Conservation (phyloP, 495 filamentous ascomycete genomes). For the Arthonia radiata region DNA sequence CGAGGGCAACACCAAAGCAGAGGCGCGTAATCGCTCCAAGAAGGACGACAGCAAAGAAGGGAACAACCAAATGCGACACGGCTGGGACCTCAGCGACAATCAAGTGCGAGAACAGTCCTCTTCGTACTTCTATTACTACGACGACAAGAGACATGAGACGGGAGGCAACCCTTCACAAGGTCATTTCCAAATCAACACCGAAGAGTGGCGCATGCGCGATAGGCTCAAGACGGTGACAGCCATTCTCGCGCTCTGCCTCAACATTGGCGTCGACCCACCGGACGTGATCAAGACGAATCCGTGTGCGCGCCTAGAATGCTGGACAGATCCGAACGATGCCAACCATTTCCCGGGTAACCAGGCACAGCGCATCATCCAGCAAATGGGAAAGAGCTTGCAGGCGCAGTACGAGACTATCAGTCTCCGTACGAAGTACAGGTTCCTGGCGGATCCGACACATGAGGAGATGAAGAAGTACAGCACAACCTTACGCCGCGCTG, state of each 20-base stretch:
- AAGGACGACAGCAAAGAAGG: too few relatives aligned
- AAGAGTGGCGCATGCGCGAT: conserved; percentile 92
- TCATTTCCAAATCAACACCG: too few relatives aligned
- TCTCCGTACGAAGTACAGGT: conserved; percentile 83
- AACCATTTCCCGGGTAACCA: conserved; percentile 41
- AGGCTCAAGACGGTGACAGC: conserved; percentile 90
- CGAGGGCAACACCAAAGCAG: too few relatives aligned
- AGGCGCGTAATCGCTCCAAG: too few relatives aligned
- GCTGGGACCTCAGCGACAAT: too few relatives aligned
- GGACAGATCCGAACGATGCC: conserved; percentile 72
- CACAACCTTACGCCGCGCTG: conserved; percentile 63
- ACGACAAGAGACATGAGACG: conserved; percentile 92
- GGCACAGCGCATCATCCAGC: conserved; percentile 70
- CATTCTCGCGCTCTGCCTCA: conserved; percentile 78
- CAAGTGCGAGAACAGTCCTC: too few relatives aligned
- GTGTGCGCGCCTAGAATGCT: conserved; percentile 81
- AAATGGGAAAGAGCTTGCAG: conserved; percentile 86
- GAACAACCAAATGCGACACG: too few relatives aligned
- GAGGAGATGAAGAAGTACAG: conserved; percentile 95
- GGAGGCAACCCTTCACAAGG: conserved; percentile 78
- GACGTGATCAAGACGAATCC: conserved; percentile 89
- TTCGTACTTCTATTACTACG: conserved; percentile 97
- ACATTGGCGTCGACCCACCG: conserved; percentile 91
- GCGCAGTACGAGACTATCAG: conserved; percentile 88
- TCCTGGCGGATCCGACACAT: conserved; percentile 83